Evolutionary conservation across 176 grass and related monocot genomes (phyloP), one percentile per base, ranked within the genome.

Genomic region (Dendrocalamus sinicus): DNA sequence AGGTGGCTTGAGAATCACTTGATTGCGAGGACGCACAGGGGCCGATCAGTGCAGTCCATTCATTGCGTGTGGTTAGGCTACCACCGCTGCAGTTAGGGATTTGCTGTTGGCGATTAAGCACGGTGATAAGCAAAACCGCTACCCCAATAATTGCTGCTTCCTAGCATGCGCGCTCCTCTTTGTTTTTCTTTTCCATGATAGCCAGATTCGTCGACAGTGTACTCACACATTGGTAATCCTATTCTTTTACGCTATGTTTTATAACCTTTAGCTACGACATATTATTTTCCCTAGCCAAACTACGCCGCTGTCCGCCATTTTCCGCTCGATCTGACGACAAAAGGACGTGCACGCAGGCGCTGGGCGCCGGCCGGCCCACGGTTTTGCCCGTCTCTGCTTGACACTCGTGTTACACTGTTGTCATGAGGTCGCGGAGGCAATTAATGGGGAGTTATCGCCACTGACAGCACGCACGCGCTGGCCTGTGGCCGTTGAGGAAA

Each of bases 391-490:
- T 13, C 60, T 22, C 48, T 14, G 73, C 47, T 67, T 77, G 83
- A 85, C 73, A 67, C 62, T 74, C 60, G 35, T 63, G 57, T n/a
- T 4, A 59, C 9, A 28, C 82, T 75, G 59, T 58, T 47, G 35
- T 22, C 53, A 55, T 28, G 24, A 12, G 60, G 60, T 9, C 58
- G n/a, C 30, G 70, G 17, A 32, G 3, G 47, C 28, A 47, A 26
- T 73, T 77, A 48, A 86, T 86, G 84, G 64, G 26, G 63, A 86
- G 65, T 86, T 48, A 71, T 86, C 84, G 65, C 65, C 65, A 19
- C 84, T 86, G 84, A 86, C 84, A 78, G 83, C 50, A 45, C 73
- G 50, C 63, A 68, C 48, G 83, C 83, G 73, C 57, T 13, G 15
- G 30, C 13, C 5, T 28, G 37, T n/a, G 44, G 57, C 57, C 44